Conservation (phyloP, 495 filamentous ascomycete species). For the Immersiella caudata region DNA sequence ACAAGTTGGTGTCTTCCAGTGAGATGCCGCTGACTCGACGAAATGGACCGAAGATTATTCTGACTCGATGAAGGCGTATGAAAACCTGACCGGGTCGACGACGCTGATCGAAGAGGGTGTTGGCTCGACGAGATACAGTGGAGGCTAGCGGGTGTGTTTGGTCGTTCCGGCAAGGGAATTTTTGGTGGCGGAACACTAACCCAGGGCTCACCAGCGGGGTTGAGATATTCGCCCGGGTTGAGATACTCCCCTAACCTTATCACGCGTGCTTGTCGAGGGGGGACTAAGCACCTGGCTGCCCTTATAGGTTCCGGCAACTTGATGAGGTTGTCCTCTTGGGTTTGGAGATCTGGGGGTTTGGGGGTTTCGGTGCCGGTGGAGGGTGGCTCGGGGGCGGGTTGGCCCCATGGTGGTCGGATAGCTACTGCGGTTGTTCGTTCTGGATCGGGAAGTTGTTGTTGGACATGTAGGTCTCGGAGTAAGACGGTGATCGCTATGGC, state of each 20-base stretch:
- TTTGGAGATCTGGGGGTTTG: background rate
- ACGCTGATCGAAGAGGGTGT: background rate
- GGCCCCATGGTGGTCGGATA: too few species aligned
- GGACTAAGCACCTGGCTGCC: background rate
- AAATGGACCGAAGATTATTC: background rate
- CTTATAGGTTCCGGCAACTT: background rate
- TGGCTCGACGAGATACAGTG: background rate
- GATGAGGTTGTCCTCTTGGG: background rate
- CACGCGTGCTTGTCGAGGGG: background rate
- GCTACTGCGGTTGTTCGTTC: background rate
- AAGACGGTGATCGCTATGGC: background rate
- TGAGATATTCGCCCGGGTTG: conserved; percentile 16
- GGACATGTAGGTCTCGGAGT: background rate
- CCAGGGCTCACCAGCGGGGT: conserved; percentile 28
- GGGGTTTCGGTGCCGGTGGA: background rate
- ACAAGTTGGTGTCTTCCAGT: background rate
- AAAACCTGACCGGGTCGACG: too few species aligned
- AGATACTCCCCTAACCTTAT: background rate
- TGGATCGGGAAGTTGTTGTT: background rate
- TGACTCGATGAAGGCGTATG: background rate
- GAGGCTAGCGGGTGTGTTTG: background rate
- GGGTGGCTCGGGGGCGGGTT: background rate
- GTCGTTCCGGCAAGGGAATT: conserved; percentile 14
- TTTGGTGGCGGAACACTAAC: conserved; percentile 23
- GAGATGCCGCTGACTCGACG: background rate